Evolutionary conservation across 352 stramenopile species (phyloP), one percentile per base, ranked within the genome.

Genomic region (Phytophthora sojae): DNA sequence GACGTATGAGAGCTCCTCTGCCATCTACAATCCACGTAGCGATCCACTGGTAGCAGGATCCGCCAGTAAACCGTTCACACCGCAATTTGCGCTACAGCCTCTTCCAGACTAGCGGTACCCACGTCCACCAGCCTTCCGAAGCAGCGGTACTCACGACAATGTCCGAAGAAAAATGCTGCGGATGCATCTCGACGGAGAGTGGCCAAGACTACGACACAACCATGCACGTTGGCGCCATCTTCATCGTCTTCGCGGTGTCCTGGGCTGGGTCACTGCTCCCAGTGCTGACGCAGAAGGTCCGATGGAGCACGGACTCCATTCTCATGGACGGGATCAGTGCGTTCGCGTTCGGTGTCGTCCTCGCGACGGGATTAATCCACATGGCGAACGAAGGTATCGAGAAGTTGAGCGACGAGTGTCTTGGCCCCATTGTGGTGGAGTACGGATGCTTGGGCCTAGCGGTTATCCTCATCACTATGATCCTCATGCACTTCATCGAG

Each of bases 361-460:
- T 92, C 37, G 42, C 71, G 47, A 90, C 83, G 23, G 79, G 77
- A 12, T 70, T 91, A n/a, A 88, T 93, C 44, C 86, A 93, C 64
- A 88, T 91, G 73, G 73, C 89, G 39, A 82, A 77, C 50, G 81
- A 89, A 39, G 82, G 74, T 19, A 64, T 82, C 32, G 74, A 83
- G 23, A 82, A 76, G 52, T 71, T 93, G 15, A 79, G 73, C 35
- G 61, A 90, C 14, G 75, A 80, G 42, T 84, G 76, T 29, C 75
- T 91, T 9, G 76, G 81, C 5, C 11, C 57, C 2, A 62, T 90
- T 15, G 76, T 81, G 25, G 70, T 87, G 32, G 45, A 75, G 4
- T 93, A 93, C 62, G 73, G 59, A 6, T 67, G 64, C 12, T 67
- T 88, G 7, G 78, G 77, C 0, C 63, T 85, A 23, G 71, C 67